Percentiles rank a stretch among this genome's conserved stretches.
These are phyloP conservation scores for Aspergillus uvarum DNA, from an alignment of 2,329 filamentous ascomycete species.

Conservation along the genomic window DNA sequence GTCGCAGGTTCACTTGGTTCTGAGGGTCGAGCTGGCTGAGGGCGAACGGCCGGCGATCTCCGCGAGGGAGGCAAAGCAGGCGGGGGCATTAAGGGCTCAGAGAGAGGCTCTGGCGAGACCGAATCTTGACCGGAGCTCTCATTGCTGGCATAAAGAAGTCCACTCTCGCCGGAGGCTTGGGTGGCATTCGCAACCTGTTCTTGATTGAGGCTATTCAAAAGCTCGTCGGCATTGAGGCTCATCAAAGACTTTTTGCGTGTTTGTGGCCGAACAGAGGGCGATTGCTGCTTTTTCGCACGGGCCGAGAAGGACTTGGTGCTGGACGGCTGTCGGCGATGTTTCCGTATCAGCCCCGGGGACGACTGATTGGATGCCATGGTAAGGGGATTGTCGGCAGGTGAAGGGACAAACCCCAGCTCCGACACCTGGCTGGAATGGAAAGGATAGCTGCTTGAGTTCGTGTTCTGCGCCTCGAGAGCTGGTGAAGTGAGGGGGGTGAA, in stretches of 20 bases:
- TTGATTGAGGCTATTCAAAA: conserved; percentile 39
- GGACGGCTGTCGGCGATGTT: conserved; percentile 40
- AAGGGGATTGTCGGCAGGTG: conserved; percentile 41
- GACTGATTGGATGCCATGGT: conserved; percentile 33
- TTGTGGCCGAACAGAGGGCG: conserved; percentile 45
- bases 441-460: conserved; percentile 36
- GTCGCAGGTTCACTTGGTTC: conserved; percentile 65
- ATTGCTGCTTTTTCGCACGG: conserved; percentile 44
- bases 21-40: conserved; percentile 29
- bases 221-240: conserved; percentile 35
- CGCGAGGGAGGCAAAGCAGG: conserved; percentile 46
- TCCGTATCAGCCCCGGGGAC: conserved; percentile 38
- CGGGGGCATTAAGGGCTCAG: conserved; percentile 51
- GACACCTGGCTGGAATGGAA: conserved; percentile 37
- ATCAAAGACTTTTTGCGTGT: conserved; percentile 36
- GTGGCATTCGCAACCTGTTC: conserved; percentile 27
- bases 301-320: conserved; percentile 34
- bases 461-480: conserved; percentile 49
- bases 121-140: conserved; percentile 50
- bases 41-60: conserved; percentile 41
- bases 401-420: conserved; percentile 44
- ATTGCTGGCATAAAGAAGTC: conserved; percentile 39
- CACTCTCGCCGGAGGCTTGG: conserved; percentile 29
- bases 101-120: conserved; percentile 51
- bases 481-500: conserved; percentile 53